A percentile compares a stretch with the other conserved stretches of the same genome.
Conservation (phyloP, 148 eudicot genomes). For the Tetragonia tetragonoides region DNA sequence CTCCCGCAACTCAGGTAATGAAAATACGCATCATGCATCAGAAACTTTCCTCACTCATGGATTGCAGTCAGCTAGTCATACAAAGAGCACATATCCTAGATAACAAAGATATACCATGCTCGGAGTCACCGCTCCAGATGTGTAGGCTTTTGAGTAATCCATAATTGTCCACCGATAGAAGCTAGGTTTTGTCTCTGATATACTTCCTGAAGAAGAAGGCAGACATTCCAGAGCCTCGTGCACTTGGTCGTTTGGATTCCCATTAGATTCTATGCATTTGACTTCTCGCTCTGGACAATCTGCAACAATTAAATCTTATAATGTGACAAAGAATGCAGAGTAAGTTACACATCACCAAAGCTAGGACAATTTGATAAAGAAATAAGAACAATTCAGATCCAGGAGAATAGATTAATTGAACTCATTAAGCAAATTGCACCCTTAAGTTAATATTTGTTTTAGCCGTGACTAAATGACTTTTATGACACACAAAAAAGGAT, state of each 20-base stretch:
- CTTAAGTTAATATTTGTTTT: neutral
- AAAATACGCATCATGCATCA: conserved; percentile 1
- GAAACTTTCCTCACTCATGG: neutral
- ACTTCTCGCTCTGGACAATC: conserved; percentile 47
- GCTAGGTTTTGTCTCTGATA: conserved; percentile 30
- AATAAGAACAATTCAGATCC: neutral
- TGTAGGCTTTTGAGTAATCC: conserved; percentile 81
- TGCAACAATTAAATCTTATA: conserved; percentile 26
- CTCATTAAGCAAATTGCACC: neutral
- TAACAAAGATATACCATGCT: conserved; percentile 41
- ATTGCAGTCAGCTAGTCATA: neutral
- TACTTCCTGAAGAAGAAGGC: conserved; percentile 31
- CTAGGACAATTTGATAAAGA: neutral
- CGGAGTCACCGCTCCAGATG: conserved; percentile 65
- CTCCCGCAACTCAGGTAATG: neutral
- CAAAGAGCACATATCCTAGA: neutral
- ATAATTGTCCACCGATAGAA: conserved; percentile 68
- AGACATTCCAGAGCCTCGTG: conserved; percentile 68
- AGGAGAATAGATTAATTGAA: neutral
- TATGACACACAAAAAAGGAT: neutral
- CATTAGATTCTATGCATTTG: conserved; percentile 37
- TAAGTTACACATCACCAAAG: neutral
- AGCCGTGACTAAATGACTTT: neutral
- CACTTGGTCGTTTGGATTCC: conserved; percentile 54
- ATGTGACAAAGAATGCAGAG: neutral